Evolutionary conservation across 2,329 filamentous ascomycete genomes (phyloP).

Genomic region (Sclerotinia spermophila): DNA sequence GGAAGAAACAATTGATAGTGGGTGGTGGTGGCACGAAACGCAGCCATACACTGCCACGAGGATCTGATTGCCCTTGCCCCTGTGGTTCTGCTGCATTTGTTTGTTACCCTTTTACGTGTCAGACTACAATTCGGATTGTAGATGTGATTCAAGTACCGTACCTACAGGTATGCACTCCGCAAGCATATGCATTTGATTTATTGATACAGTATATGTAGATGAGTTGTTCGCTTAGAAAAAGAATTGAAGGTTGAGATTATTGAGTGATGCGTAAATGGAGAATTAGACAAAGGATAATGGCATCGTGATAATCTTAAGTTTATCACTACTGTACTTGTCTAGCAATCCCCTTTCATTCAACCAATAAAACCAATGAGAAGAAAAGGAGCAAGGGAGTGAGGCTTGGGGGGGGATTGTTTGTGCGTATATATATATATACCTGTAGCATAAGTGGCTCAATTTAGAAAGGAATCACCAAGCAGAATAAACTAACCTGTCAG

Average conservation of each 20-base stretch:
- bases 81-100: not conserved
- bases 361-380: not conserved
- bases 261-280: not conserved
- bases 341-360: not conserved
- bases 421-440: not conserved
- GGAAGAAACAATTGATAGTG: not conserved
- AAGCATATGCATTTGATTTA: constrained; percentile 6
- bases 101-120: constrained; percentile 19
- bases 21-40: not conserved
- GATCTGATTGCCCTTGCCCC: not conserved
- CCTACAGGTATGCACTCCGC: constrained; percentile 14
- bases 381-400: not conserved
- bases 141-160: not conserved
- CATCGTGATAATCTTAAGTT: not conserved
- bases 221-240: constrained; percentile 5
- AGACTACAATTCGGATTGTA: constrained; percentile 19
- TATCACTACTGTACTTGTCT: not conserved
- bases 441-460: constrained; percentile 1
- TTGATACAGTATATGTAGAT: not conserved
- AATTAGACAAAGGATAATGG: not conserved
- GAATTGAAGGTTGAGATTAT: not conserved
- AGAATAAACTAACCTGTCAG: not conserved
- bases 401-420: too few species aligned
- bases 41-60: constrained; percentile 10
- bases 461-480: not conserved